Percentiles rank a stretch among this genome's conserved stretches.
Conservation (phyloP, 2,329 filamentous ascomycete genomes). For the Cryphonectria nitschkei region DNA sequence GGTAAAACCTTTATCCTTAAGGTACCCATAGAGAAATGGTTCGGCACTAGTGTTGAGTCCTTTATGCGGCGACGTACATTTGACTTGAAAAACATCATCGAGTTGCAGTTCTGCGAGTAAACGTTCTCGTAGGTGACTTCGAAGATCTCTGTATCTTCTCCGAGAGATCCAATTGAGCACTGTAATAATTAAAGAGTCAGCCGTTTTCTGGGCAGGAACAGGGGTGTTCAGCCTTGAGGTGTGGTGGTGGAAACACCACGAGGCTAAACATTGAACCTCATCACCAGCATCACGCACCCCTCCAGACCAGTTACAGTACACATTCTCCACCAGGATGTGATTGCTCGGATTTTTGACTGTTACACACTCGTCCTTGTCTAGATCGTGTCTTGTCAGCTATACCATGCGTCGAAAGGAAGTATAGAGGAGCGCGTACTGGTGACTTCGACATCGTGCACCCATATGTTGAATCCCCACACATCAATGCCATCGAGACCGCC, state of each 20-base stretch:
- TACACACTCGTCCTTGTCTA: constrained; percentile 61
- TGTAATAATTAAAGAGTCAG: background rate
- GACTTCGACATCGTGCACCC: constrained; percentile 60
- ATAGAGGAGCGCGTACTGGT: constrained; percentile 42
- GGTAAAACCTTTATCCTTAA: background rate
- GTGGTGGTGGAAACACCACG: background rate
- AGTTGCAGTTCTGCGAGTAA: constrained; percentile 59
- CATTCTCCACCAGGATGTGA: constrained; percentile 57
- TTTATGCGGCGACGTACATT: constrained; percentile 36
- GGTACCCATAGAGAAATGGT: background rate
- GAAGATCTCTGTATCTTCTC: constrained; percentile 49
- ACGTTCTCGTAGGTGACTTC: constrained; percentile 57
- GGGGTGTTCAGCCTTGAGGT: background rate
- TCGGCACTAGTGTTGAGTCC: background rate
- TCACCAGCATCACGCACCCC: constrained; percentile 56
- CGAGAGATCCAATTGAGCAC: constrained; percentile 36
- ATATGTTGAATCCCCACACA: constrained; percentile 56
- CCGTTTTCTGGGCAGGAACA: background rate
- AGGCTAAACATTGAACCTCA: constrained; percentile 37
- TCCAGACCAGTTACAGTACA: constrained; percentile 58
- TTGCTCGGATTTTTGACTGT: constrained; percentile 56
- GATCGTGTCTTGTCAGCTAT: background rate
- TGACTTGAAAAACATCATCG: constrained; percentile 65
- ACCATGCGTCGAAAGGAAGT: background rate
- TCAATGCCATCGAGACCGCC: constrained; percentile 60